Conservation (phyloP, 2,329 filamentous ascomycete species). For the Ophiostoma angusticollis region DNA sequence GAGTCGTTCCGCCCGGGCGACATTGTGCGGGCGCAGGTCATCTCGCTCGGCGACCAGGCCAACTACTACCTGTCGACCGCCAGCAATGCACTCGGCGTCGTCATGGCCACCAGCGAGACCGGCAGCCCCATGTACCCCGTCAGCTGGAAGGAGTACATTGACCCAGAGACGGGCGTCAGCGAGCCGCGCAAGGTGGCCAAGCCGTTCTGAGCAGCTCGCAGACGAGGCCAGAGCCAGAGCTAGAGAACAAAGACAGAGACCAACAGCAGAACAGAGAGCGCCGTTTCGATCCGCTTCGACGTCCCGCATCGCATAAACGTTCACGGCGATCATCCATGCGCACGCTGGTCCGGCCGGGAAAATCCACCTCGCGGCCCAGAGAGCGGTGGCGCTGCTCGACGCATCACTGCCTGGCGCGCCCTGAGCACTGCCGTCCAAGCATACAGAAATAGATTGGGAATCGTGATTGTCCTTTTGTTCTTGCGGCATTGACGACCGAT, state of each 20-base stretch:
- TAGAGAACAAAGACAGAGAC: neutral
- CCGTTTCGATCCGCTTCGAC: no score
- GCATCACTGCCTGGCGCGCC: no score
- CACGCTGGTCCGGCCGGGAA: no score
- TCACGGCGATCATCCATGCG: no score
- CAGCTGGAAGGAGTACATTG: conserved; percentile 89
- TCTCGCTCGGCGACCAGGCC: conserved; percentile 82
- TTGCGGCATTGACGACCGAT: no score
- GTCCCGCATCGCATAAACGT: no score
- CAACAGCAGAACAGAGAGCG: neutral
- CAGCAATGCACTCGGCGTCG: conserved; percentile 80
- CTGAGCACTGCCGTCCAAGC: no score
- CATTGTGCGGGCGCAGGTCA: conserved; percentile 76
- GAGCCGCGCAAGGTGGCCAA: conserved; percentile 90
- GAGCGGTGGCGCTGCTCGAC: no score
- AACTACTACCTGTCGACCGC: conserved; percentile 94
- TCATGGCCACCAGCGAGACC: conserved; percentile 79
- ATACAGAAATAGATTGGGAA: no score
- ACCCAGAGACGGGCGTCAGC: conserved; percentile 61
- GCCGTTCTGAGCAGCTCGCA: conserved; percentile 50
- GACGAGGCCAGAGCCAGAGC: neutral
- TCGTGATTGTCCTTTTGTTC: no score
- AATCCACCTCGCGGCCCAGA: no score
- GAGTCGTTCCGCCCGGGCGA: conserved; percentile 90
- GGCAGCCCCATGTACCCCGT: conserved; percentile 87